Conservation (phyloP, 2,329 filamentous ascomycete genomes). For the Penicillium glabrum region DNA sequence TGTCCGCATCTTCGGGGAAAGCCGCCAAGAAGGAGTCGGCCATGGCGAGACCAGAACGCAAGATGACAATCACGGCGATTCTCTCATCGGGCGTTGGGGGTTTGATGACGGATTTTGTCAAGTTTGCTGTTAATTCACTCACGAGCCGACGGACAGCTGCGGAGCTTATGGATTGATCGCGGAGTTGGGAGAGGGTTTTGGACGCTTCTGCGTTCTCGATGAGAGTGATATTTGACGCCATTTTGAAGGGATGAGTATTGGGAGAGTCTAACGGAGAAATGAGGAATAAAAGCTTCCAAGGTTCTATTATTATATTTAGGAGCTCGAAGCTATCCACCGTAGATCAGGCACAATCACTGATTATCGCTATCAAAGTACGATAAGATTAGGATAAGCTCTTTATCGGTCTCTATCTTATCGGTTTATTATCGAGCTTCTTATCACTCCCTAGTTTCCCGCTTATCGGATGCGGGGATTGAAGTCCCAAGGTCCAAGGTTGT, state of each 20-base stretch:
- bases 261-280: background rate
- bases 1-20: slow-evolving; percentile 23
- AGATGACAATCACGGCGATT: slow-evolving; percentile 29
- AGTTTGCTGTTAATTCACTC: slow-evolving; percentile 17
- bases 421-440: background rate
- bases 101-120: slow-evolving; percentile 22
- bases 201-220: slow-evolving; percentile 7
- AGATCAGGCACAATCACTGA: background rate
- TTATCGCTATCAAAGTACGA: background rate
- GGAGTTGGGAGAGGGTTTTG: slow-evolving; percentile 7
- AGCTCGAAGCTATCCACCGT: background rate
- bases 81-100: slow-evolving; percentile 15
- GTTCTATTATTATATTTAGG: background rate
- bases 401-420: background rate
- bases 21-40: slow-evolving; percentile 34
- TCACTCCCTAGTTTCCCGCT: background rate
- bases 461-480: background rate
- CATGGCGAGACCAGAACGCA: slow-evolving; percentile 42
- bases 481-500: background rate
- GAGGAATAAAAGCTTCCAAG: background rate
- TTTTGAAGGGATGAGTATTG: background rate
- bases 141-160: slow-evolving; percentile 7
- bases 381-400: background rate
- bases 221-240: slow-evolving; percentile 8
- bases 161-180: slow-evolving; percentile 6